Conservation (phyloP, 2,329 filamentous ascomycete genomes). For the Alternaria dauci region DNA sequence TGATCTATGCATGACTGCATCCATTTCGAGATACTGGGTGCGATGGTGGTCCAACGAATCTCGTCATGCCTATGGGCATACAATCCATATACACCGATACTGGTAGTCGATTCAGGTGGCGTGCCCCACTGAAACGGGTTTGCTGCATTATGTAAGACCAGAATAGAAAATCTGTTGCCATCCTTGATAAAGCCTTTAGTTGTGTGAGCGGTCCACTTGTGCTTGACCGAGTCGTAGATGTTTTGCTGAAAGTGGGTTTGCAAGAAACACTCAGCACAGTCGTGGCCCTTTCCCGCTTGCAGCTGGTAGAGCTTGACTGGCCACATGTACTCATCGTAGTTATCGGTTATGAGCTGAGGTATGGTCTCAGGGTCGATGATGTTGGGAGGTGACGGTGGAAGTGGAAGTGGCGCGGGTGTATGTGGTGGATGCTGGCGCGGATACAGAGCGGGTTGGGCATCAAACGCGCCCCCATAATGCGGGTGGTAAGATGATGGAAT, state of each 20-base stretch:
- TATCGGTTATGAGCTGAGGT: conserved; percentile 25
- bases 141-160: conserved; percentile 40
- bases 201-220: conserved; percentile 24
- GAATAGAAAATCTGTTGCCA: conserved; percentile 27
- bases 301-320: conserved; percentile 33
- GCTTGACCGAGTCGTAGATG: conserved; percentile 12
- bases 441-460: background rate
- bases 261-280: conserved; percentile 23
- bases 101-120: conserved; percentile 17
- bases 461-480: background rate
- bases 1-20: background rate
- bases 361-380: conserved; percentile 7
- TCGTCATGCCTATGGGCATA: conserved; percentile 24
- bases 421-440: background rate
- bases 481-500: background rate
- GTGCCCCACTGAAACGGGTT: conserved; percentile 27
- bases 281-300: conserved; percentile 10
- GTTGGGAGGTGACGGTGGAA: background rate
- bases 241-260: conserved; percentile 15
- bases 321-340: conserved; percentile 36
- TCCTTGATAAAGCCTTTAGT: conserved; percentile 36
- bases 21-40: conserved; percentile 8
- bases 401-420: conserved; percentile 1
- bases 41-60: conserved; percentile 41
- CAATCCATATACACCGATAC: conserved; percentile 37